Conservation (phyloP, 2,329 filamentous ascomycete species). For the Colletotrichum simmondsii region DNA sequence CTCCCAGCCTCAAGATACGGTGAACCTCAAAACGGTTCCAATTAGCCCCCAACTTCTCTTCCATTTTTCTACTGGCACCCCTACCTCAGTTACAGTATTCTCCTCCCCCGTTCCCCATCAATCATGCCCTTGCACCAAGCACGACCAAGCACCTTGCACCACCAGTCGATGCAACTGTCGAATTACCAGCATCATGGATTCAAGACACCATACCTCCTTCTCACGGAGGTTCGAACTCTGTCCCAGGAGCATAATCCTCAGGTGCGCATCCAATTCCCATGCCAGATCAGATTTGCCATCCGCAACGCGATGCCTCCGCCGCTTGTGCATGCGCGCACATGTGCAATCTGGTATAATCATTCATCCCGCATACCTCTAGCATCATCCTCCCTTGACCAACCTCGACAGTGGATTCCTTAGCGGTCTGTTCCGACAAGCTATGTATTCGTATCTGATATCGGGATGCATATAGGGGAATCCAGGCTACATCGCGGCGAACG, state of each 20-base stretch:
- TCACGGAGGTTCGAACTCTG: constrained; percentile 8
- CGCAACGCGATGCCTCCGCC: neutral
- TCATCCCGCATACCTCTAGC: neutral
- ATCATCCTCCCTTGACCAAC: neutral
- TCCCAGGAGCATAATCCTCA: neutral
- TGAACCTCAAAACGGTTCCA: neutral
- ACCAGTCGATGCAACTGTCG: constrained; percentile 9
- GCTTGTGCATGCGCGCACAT: constrained; percentile 3
- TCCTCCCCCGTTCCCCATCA: neutral
- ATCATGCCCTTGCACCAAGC: constrained; percentile 6
- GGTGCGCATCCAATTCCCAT: constrained; percentile 13
- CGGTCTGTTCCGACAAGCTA: neutral
- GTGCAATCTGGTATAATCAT: neutral
- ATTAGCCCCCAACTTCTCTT: neutral
- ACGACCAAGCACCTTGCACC: constrained; percentile 12
- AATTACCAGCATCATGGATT: constrained; percentile 28
- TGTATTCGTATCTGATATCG: neutral
- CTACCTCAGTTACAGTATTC: neutral
- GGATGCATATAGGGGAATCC: neutral
- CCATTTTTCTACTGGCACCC: neutral
- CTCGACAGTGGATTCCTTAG: neutral
- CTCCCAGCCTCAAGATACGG: constrained; percentile 5
- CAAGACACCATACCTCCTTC: constrained; percentile 1
- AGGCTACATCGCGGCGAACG: neutral
- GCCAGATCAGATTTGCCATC: constrained; percentile 17